These are phyloP conservation scores for Pouteria glomerata DNA, from an alignment of 148 eudicot genomes.

Conservation along the genomic window DNA sequence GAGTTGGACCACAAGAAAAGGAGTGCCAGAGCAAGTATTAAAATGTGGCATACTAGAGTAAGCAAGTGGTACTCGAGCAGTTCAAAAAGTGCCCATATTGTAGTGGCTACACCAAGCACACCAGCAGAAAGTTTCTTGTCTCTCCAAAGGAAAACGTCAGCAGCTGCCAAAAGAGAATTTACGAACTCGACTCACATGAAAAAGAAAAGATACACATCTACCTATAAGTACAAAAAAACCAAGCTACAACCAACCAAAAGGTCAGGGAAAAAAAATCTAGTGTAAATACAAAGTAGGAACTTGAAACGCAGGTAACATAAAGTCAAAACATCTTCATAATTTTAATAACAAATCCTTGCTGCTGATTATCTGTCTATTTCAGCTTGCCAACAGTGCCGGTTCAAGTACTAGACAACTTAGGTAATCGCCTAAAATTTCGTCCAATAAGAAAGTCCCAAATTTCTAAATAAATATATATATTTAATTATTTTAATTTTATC, in stretches of 20 bases:
- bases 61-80: constrained; percentile 81
- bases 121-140: constrained; percentile 76
- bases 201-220: neutral
- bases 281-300: too few relatives aligned
- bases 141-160: constrained; percentile 88
- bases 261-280: neutral
- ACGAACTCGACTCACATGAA: neutral
- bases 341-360: too few relatives aligned
- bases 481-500: too few relatives aligned
- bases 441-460: too few relatives aligned
- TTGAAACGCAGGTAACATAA: too few relatives aligned
- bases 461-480: too few relatives aligned
- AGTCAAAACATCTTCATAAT: too few relatives aligned
- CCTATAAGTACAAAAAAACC: neutral
- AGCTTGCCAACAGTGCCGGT: too few relatives aligned
- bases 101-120: constrained; percentile 71
- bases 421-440: too few relatives aligned
- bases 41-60: constrained; percentile 69
- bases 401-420: too few relatives aligned
- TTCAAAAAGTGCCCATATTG: constrained; percentile 87
- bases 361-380: too few relatives aligned
- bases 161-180: constrained; percentile 44
- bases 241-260: neutral
- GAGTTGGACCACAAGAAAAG: constrained; percentile 91
- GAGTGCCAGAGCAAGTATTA: constrained; percentile 53